These are phyloP conservation scores for Dictyostelium firmibasis DNA, from an alignment of 78 protist species.

Conservation along the genomic window DNA sequence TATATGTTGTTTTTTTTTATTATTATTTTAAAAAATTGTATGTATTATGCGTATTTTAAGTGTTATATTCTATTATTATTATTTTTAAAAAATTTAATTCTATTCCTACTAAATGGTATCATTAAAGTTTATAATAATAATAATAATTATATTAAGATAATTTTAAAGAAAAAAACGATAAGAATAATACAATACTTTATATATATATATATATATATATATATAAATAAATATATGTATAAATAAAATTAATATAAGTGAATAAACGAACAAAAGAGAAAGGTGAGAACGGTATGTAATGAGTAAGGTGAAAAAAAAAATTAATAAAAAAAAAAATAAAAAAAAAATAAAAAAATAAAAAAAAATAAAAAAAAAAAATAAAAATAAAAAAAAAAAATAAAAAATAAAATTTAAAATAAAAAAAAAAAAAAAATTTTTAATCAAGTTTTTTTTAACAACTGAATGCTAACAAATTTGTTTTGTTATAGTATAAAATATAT, in stretches of 20 bases:
- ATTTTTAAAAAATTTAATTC: background rate
- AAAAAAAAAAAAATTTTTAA: too few relatives aligned
- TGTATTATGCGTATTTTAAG: background rate
- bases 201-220: background rate
- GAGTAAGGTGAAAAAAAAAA: background rate
- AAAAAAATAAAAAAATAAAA: background rate
- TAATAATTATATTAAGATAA: background rate
- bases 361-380: background rate
- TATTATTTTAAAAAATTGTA: background rate
- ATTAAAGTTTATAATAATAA: background rate
- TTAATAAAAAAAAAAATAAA: too few relatives aligned
- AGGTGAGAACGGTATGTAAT: background rate
- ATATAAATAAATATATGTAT: too few relatives aligned
- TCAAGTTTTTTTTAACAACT: too few relatives aligned
- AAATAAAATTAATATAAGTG: too few relatives aligned
- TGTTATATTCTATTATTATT: background rate
- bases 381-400: background rate
- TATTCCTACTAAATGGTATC: constrained; percentile 7
- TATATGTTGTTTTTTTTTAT: background rate
- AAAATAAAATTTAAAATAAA: too few relatives aligned
- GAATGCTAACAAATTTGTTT: too few relatives aligned
- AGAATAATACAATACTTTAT: background rate
- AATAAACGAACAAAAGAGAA: background rate
- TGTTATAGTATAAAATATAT: too few relatives aligned
- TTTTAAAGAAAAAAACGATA: background rate